Percentiles rank a stretch among this genome's conserved stretches.
phyloP scores from a whole-genome alignment of 345 rosid species.

The Noccaea bulbosa region DNA sequence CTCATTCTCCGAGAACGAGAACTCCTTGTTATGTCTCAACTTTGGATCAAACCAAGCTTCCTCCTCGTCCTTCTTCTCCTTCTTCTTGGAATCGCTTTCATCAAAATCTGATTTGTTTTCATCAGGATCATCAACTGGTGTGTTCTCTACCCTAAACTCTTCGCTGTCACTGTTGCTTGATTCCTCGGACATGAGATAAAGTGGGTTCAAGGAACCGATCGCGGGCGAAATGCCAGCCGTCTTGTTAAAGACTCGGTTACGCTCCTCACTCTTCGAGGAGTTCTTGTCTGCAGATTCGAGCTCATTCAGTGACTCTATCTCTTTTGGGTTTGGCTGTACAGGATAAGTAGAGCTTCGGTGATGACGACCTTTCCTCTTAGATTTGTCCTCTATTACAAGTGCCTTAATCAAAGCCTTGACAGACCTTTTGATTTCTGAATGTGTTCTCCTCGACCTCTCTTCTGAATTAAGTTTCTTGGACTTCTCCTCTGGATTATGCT shows the following conservation, averaged over 20 bases:
- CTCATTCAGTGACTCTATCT: slow-evolving; percentile 38
- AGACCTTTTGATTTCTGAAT: slow-evolving; percentile 52
- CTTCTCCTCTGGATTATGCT: slow-evolving; percentile 35
- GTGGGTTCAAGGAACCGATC: slow-evolving; percentile 39
- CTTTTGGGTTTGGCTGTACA: slow-evolving; percentile 34
- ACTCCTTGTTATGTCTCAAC: slow-evolving; percentile 34
- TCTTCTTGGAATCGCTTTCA: slow-evolving; percentile 28
- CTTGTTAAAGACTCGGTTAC: slow-evolving; percentile 25
- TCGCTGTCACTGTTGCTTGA: slow-evolving; percentile 43
- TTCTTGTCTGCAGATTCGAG: slow-evolving; percentile 37
- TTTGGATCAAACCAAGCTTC: slow-evolving; percentile 44
- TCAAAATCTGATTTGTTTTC: slow-evolving; percentile 41
- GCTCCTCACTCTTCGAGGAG: slow-evolving; percentile 30
- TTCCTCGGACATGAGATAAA: slow-evolving; percentile 42
- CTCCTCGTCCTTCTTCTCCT: slow-evolving; percentile 28
- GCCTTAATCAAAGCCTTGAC: slow-evolving; percentile 66
- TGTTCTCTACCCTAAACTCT: slow-evolving; percentile 31
- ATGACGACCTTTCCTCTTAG: slow-evolving; percentile 58
- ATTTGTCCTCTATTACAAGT: slow-evolving; percentile 58
- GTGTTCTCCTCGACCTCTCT: slow-evolving; percentile 42
- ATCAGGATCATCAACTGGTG: slow-evolving; percentile 39
- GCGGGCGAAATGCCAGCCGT: slow-evolving; percentile 35
- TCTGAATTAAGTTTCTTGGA: slow-evolving; percentile 45
- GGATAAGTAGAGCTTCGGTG: slow-evolving; percentile 60
- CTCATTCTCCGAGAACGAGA: slow-evolving; percentile 29